Percentiles rank a stretch among this genome's conserved stretches.
Conservation (phyloP, 116 monocot species). For the Posidonia oceanica region DNA sequence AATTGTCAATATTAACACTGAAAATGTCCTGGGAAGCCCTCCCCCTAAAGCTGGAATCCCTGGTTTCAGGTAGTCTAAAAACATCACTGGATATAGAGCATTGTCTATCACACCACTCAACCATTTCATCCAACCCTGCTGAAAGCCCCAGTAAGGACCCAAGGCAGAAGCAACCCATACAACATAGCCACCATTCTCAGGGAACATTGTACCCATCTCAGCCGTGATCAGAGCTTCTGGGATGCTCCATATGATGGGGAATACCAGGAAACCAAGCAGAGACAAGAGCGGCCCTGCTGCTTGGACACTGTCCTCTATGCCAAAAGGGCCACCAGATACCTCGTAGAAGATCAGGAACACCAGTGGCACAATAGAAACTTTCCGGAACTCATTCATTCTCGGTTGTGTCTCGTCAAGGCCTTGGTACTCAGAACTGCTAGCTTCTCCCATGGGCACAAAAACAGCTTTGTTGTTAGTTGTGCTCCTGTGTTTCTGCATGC, state of each 20-base stretch:
- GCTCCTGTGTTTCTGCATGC: conserved; percentile 4
- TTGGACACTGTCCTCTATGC: conserved; percentile 61
- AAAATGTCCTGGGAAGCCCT: conserved; percentile 34
- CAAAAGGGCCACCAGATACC: conserved; percentile 69
- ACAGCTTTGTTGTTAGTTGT: not conserved
- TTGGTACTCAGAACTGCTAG: conserved; percentile 9
- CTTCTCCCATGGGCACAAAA: conserved; percentile 25
- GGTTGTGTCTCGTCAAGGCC: conserved; percentile 13
- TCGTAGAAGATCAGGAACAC: conserved; percentile 64
- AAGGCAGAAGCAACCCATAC: conserved; percentile 74
- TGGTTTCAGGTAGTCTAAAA: conserved; percentile 71
- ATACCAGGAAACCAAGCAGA: conserved; percentile 59
- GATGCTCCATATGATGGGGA: conserved; percentile 84
- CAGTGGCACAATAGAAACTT: conserved; percentile 45
- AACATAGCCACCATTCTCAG: conserved; percentile 74
- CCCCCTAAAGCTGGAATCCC: conserved; percentile 36
- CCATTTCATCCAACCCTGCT: conserved; percentile 89
- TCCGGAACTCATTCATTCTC: conserved; percentile 14
- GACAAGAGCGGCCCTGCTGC: conserved; percentile 73
- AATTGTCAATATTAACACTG: conserved; percentile 41
- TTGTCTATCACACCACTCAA: conserved; percentile 77
- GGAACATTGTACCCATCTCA: conserved; percentile 81
- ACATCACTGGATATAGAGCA: conserved; percentile 65
- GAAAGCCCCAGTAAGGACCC: conserved; percentile 83
- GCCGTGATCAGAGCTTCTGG: conserved; percentile 85